phyloP scores from a whole-genome alignment of 805 yeast genomes.

The Ogataea salicorniae region DNA sequence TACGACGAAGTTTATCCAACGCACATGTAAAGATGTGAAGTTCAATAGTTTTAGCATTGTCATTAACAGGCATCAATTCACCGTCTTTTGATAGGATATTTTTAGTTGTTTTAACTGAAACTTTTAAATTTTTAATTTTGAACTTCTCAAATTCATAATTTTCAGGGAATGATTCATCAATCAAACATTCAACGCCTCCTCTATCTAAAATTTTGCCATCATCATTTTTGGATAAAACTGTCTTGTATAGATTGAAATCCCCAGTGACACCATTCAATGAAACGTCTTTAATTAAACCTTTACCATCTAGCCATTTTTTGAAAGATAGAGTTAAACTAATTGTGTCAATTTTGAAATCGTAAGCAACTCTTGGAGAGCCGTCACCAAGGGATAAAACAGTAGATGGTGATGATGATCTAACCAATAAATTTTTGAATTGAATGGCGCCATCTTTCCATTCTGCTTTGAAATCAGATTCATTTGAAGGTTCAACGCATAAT shows the following conservation, averaged over 20 bases:
- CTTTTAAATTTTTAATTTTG: conserved; percentile 46
- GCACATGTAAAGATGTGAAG: conserved; percentile 63
- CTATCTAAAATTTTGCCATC: conserved; percentile 3
- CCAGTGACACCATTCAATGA: conserved; percentile 47
- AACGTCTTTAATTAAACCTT: conserved; percentile 45
- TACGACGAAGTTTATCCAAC: conserved; percentile 52
- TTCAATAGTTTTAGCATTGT: conserved; percentile 33
- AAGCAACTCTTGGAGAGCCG: conserved; percentile 17
- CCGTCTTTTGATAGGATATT: not conserved
- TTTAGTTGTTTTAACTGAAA: conserved; percentile 22
- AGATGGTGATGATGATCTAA: conserved; percentile 9
- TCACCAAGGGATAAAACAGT: not conserved
- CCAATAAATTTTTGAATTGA: conserved; percentile 37
- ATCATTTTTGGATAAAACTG: conserved; percentile 3
- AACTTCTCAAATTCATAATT: conserved; percentile 37
- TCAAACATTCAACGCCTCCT: not conserved
- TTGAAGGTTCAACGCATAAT: conserved; percentile 22
- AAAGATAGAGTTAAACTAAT: conserved; percentile 43
- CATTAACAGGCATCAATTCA: conserved; percentile 14
- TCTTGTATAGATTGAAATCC: conserved; percentile 14
- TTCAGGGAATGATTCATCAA: conserved; percentile 21
- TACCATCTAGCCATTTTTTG: conserved; percentile 51
- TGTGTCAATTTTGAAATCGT: conserved; percentile 36
- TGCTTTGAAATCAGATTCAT: conserved; percentile 32
- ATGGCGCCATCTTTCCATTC: conserved; percentile 47